Evolutionary conservation across 2,329 filamentous ascomycete genomes (phyloP), one percentile per base, ranked within the genome.

Genomic region (Hypoxylon sp.): DNA sequence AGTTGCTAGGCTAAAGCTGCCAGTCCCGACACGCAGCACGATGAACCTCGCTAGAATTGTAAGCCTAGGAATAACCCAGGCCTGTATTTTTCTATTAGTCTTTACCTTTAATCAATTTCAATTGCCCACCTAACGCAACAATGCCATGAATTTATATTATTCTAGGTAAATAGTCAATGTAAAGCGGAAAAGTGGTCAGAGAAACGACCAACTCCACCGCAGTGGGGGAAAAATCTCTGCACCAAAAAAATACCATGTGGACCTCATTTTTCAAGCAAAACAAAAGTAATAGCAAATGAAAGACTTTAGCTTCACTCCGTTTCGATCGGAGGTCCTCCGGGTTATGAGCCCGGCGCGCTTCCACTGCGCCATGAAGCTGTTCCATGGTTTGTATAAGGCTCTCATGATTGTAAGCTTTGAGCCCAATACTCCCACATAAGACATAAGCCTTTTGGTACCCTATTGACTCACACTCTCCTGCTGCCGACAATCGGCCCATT

Each of bases 291-390:
- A 59, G 46, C 30, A 34, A 1, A n/a, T n/a, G n/a, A n/a, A n/a
- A 7, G 4, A 43, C 46, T n/a, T 37, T 71, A 71, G 69, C 69
- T 70, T 60, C 62, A 64, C 62, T 69, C 61, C 62, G 24, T 26
- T 26, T 71, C 69, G 69, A 71, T 71, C 69, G 51, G 61, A 69
- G 62, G 69, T 64, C 69, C 69, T 71, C 69, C 69, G 69, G 68
- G 69, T 71, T 71, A 71, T 71, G 69, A 71, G 69, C 69, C 69
- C 69, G 69, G 69, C 69, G 69, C 69, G 69, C 69, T 71, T 71
- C 69, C 68, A 53, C 69, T 70, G 68, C 69, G 69, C 69, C 69
- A 71, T 62, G 60, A 67, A 70, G 69, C 69, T 71, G 65, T 62
- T 30, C 10, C 19, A 34, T 10, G 10, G 19, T 10, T 24, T 5